Percentiles rank a stretch among this genome's conserved stretches.
These are phyloP conservation scores for Colletotrichum cereale DNA, from an alignment of 2,329 filamentous ascomycete species.

Conservation along the genomic window DNA sequence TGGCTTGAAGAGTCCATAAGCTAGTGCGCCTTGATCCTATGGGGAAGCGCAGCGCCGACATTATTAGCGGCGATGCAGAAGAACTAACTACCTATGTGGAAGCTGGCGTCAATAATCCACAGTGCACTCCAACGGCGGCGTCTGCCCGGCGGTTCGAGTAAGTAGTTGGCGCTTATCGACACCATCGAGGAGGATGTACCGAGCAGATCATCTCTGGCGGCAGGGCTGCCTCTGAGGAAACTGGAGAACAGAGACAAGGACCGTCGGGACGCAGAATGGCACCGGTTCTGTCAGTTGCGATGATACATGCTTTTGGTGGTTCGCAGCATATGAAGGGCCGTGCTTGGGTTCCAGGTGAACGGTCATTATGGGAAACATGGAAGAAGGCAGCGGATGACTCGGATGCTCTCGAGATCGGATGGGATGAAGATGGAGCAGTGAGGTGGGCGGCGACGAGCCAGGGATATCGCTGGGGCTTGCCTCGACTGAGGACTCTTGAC, in stretches of 20 bases:
- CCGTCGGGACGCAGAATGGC: constrained; percentile 15
- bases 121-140: neutral
- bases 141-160: neutral
- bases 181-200: constrained; percentile 22
- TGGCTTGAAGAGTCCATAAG: constrained; percentile 4
- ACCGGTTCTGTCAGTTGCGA: constrained; percentile 2
- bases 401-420: constrained; percentile 2
- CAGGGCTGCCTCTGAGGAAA: constrained; percentile 10
- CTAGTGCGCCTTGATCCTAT: constrained; percentile 2
- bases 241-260: constrained; percentile 14
- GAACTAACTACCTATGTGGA: constrained; percentile 1
- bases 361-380: constrained; percentile 7
- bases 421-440: constrained; percentile 2
- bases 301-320: constrained; percentile 2
- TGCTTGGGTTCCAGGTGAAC: constrained; percentile 9
- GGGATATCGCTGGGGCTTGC: neutral
- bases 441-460: neutral
- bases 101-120: neutral
- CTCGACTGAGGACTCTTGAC: neutral
- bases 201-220: constrained; percentile 5
- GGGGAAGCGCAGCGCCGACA: constrained; percentile 4
- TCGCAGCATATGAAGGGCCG: constrained; percentile 9
- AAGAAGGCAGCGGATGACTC: neutral
- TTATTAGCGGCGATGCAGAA: constrained; percentile 18
- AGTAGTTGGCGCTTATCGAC: constrained; percentile 8